Evolutionary conservation across 768 basidiomycete genomes (phyloP).

Genomic region (Kwoniella botswanensis): DNA sequence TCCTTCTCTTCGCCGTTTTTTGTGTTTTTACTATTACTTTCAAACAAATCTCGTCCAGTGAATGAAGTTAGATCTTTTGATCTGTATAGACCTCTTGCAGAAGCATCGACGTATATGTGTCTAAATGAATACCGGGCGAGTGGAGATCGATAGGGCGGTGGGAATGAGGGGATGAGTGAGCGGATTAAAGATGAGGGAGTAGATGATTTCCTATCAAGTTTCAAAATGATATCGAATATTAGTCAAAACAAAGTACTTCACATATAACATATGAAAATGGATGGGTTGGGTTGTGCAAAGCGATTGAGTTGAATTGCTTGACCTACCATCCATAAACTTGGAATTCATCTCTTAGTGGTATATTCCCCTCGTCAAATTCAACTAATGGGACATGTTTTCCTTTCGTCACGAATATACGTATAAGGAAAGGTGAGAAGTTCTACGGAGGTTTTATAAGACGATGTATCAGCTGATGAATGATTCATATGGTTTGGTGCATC

Average conservation of each 20-base stretch:
- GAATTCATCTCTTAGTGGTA: constrained; percentile 50
- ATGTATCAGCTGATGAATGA: not conserved
- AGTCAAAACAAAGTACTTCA: not conserved
- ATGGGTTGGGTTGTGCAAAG: not conserved
- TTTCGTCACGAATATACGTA: constrained; percentile 47
- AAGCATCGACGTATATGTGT: constrained; percentile 53
- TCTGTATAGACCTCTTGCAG: constrained; percentile 45
- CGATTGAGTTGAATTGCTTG: not conserved
- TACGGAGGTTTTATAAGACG: constrained; percentile 6
- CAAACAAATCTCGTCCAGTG: constrained; percentile 44
- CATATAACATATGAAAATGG: not conserved
- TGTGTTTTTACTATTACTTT: constrained; percentile 1
- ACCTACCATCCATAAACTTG: constrained; percentile 50
- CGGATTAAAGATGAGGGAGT: constrained; percentile 47
- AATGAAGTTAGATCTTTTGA: constrained; percentile 45
- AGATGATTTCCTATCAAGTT: constrained; percentile 43
- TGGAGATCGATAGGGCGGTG: constrained; percentile 48
- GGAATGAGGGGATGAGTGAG: constrained; percentile 47
- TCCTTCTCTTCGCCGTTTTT: not conserved
- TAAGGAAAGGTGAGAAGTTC: constrained; percentile 41
- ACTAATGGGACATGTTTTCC: constrained; percentile 45
- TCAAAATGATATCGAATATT: not conserved
- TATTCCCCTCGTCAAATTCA: constrained; percentile 50
- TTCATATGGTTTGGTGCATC: too few species aligned
- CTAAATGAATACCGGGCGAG: constrained; percentile 47